These are phyloP conservation scores for Fusarium verticillioides DNA, from an alignment of 2,329 filamentous ascomycete genomes.

Conservation along the genomic window DNA sequence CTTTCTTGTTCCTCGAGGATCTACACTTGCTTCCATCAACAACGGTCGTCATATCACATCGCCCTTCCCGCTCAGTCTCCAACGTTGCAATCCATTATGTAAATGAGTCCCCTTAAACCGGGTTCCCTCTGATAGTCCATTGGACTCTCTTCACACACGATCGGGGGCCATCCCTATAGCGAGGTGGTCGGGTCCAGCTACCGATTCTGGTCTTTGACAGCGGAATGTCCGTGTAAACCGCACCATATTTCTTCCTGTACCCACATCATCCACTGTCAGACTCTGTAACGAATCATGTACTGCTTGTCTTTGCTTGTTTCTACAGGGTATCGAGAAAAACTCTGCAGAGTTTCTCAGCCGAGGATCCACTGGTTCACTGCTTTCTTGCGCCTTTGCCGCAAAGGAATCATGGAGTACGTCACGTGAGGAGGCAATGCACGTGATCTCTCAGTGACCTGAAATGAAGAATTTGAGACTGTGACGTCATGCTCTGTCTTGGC, in stretches of 20 bases:
- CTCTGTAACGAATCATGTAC: slow-evolving; percentile 22
- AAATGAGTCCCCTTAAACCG: not conserved
- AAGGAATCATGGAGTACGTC: slow-evolving; percentile 17
- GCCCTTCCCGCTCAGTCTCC: not conserved
- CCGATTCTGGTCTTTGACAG: slow-evolving; percentile 6
- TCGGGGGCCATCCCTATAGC: slow-evolving; percentile 2
- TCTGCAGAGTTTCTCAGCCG: slow-evolving; percentile 9
- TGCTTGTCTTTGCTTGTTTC: not conserved
- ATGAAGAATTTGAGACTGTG: not conserved
- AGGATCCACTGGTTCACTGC: not conserved
- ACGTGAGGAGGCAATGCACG: slow-evolving; percentile 17
- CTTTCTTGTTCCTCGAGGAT: not conserved
- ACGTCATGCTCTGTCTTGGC: slow-evolving; percentile 24
- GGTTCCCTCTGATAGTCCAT: not conserved
- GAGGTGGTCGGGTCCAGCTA: slow-evolving; percentile 8
- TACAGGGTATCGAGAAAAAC: slow-evolving; percentile 29
- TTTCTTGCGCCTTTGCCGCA: slow-evolving; percentile 11
- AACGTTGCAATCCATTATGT: slow-evolving; percentile 10
- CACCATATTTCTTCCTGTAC: slow-evolving; percentile 7
- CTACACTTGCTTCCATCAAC: not conserved
- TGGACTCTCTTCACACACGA: not conserved
- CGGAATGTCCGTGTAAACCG: slow-evolving; percentile 11
- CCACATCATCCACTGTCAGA: slow-evolving; percentile 11
- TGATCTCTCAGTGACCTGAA: not conserved
- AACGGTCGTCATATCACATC: not conserved